phyloP scores from a whole-genome alignment of 2,329 filamentous ascomycete genomes.

The Rhexocercosporidium sp. region DNA sequence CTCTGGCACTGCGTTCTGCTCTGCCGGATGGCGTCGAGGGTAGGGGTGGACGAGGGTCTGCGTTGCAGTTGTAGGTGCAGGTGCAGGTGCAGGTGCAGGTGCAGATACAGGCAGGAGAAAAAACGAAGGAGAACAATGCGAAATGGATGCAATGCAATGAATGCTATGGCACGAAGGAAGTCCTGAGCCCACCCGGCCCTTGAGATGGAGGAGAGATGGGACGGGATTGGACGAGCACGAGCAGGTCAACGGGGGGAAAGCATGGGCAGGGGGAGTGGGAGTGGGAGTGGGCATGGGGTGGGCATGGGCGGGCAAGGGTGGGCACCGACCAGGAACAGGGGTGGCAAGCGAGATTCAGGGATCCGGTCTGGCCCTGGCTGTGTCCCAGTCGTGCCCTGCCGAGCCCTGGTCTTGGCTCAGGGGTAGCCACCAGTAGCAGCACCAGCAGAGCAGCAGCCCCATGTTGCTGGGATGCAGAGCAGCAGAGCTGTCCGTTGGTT shows the following conservation, averaged over 20 bases:
- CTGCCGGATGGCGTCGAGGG: conserved; percentile 7
- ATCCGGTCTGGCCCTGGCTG: not conserved
- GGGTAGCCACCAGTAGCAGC: no score
- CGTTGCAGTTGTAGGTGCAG: not conserved
- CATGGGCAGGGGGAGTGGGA: no score
- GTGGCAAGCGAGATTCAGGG: not conserved
- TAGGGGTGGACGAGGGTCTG: not conserved
- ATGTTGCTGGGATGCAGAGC: no score
- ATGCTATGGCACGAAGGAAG: not conserved
- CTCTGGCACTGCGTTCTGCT: not conserved
- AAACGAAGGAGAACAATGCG: not conserved
- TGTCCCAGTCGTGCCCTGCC: not conserved
- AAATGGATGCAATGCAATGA: conserved; percentile 1
- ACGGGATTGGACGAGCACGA: not conserved
- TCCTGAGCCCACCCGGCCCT: not conserved
- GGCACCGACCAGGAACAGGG: not conserved
- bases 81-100: not conserved
- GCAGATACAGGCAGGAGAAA: not conserved
- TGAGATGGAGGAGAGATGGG: not conserved
- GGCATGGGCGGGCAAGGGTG: not conserved
- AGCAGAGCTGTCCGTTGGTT: no score
- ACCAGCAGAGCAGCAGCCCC: no score
- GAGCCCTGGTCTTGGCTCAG: not conserved
- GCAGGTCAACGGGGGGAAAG: not conserved
- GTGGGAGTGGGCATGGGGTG: not conserved